A percentile compares a stretch with the other conserved stretches of the same genome.
These are phyloP conservation scores for Colletotrichum higginsianum DNA, from an alignment of 2,329 filamentous ascomycete species.

Conservation along the genomic window DNA sequence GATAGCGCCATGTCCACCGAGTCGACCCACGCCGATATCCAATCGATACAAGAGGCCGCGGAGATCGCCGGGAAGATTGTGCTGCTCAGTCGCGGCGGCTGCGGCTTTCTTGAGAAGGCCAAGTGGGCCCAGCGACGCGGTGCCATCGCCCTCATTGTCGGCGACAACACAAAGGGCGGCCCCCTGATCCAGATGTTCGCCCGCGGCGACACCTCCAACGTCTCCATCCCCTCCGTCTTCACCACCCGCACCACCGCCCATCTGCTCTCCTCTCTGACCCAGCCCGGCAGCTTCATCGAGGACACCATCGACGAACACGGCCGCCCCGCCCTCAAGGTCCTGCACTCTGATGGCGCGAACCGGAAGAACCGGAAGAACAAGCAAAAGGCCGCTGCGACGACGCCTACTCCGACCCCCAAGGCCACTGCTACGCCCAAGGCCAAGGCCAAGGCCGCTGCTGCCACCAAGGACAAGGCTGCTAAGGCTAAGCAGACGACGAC, in stretches of 20 bases:
- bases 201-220: conserved; percentile 94
- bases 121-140: conserved; percentile 96
- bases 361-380: conserved; percentile 54
- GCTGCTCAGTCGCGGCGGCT: conserved; percentile 90
- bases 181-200: conserved; percentile 98
- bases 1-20: conserved; percentile 54
- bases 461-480: background rate
- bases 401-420: conserved; percentile 47
- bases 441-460: conserved; percentile 42
- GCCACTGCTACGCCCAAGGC: conserved; percentile 47
- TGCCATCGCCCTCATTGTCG: conserved; percentile 90
- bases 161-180: conserved; percentile 91
- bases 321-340: conserved; percentile 68
- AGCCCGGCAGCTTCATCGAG: conserved; percentile 75
- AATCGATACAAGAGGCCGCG: conserved; percentile 82
- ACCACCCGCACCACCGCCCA: conserved; percentile 96
- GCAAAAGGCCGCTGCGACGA: conserved; percentile 49
- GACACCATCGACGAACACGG: conserved; percentile 73
- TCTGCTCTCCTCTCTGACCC: conserved; percentile 88
- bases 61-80: conserved; percentile 96
- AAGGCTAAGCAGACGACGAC: background rate
- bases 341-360: conserved; percentile 60
- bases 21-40: conserved; percentile 85
- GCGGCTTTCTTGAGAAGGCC: conserved; percentile 96
- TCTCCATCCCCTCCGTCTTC: conserved; percentile 94